Conservation (phyloP, 495 filamentous ascomycete species). For the Tuber indicum region DNA sequence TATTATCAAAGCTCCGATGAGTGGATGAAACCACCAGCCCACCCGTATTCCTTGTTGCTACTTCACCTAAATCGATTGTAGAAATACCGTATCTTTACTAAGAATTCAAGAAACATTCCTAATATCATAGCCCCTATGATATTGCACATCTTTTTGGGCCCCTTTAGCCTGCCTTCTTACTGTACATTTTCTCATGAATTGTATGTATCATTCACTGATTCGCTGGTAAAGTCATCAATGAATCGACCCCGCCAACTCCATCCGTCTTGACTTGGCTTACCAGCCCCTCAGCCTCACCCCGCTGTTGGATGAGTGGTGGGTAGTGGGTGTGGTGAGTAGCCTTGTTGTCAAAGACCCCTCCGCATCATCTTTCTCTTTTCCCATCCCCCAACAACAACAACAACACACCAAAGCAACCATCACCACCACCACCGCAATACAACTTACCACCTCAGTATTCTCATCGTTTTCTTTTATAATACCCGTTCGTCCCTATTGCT, state of each 20-base stretch:
- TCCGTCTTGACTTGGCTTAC: background rate
- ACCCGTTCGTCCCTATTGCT: background rate
- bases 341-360: slow-evolving; percentile 15
- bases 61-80: too few species aligned
- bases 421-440: background rate
- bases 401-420: background rate
- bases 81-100: too few species aligned
- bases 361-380: slow-evolving; percentile 16
- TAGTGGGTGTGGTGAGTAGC: background rate
- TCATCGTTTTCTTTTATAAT: slow-evolving; percentile 3
- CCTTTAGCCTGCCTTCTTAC: background rate
- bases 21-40: background rate
- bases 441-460: slow-evolving; percentile 1
- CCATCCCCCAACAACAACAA: slow-evolving; percentile 8
- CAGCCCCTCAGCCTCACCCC: slow-evolving; percentile 14
- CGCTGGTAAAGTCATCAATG: background rate
- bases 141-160: background rate
- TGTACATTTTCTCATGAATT: background rate
- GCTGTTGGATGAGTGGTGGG: background rate
- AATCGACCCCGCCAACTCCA: slow-evolving; percentile 4
- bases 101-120: background rate
- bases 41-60: background rate
- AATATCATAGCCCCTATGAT: background rate
- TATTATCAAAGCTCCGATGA: background rate
- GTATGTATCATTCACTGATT: background rate